Conservation (phyloP, 371 early-diverging fungal genomes). For the Mortierella sp. region DNA sequence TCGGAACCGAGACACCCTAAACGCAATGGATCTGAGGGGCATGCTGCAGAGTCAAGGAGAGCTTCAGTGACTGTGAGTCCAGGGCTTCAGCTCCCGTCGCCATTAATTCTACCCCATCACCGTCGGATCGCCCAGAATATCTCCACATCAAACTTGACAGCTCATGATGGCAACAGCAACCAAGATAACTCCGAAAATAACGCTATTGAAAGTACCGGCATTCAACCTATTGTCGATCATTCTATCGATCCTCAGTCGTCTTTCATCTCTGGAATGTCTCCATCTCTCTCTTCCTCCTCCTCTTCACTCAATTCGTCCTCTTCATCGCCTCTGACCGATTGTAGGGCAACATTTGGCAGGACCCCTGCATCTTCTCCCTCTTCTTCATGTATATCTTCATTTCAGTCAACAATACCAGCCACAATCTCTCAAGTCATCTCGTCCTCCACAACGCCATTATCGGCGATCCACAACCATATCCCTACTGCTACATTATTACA, state of each 20-base stretch:
- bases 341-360: background rate
- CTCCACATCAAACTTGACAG: background rate
- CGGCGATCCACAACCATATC: slow-evolving; percentile 27
- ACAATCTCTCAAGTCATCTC: slow-evolving; percentile 32
- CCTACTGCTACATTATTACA: slow-evolving; percentile 39
- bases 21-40: background rate
- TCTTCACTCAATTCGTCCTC: background rate
- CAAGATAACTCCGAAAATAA: background rate
- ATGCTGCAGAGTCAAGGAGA: background rate
- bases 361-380: slow-evolving; percentile 24
- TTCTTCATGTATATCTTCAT: background rate
- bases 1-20: background rate
- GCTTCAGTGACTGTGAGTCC: slow-evolving; percentile 5
- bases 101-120: slow-evolving; percentile 44
- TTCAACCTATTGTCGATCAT: slow-evolving; percentile 8
- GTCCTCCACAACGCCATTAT: slow-evolving; percentile 22
- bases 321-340: background rate
- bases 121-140: slow-evolving; percentile 31
- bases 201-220: background rate
- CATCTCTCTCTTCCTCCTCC: background rate
- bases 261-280: background rate
- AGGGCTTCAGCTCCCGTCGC: slow-evolving; percentile 38
- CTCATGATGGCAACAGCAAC: background rate
- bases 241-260: slow-evolving; percentile 4
- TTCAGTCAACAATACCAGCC: slow-evolving; percentile 13